These are phyloP conservation scores for Chytriomyces sp. DNA, from an alignment of 192 early-diverging fungal species.

Conservation along the genomic window DNA sequence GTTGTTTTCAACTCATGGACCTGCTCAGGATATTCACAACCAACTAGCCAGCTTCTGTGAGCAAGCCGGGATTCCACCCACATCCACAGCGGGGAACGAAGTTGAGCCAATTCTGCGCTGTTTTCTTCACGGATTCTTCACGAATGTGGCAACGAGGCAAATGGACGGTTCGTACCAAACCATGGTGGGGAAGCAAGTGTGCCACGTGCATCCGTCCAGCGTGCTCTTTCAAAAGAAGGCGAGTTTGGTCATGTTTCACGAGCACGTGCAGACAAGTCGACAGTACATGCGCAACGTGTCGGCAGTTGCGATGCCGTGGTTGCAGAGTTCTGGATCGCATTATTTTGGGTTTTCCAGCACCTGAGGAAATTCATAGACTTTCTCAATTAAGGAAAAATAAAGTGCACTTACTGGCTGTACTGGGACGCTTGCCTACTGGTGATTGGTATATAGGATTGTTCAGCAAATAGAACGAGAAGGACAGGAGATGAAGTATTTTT, in stretches of 20 bases:
- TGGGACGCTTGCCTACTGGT: no score
- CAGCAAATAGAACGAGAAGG: no score
- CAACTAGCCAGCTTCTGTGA: conserved; percentile 81
- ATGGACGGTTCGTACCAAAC: conserved; percentile 86
- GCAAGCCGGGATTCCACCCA: conserved; percentile 67
- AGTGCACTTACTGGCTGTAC: no score
- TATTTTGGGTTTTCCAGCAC: no score
- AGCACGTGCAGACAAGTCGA: conserved; percentile 83
- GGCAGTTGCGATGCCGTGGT: conserved; percentile 79
- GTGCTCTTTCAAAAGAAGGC: conserved; percentile 79
- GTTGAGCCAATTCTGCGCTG: conserved; percentile 78
- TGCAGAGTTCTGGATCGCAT: conserved; percentile 40
- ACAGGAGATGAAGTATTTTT: no score
- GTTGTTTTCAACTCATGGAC: not conserved
- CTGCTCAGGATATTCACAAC: conserved; percentile 73
- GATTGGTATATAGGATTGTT: no score
- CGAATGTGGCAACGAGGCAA: conserved; percentile 84
- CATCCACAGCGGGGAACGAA: conserved; percentile 69
- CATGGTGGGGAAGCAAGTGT: conserved; percentile 60
- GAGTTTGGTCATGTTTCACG: conserved; percentile 84
- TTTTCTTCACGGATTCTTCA: conserved; percentile 87
- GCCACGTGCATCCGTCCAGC: conserved; percentile 84
- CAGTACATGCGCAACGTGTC: conserved; percentile 87
- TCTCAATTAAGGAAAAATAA: no score
- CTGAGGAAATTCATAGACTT: no score